phyloP scores from a whole-genome alignment of 768 basidiomycete species.

The Paxillus ammoniavirescens region DNA sequence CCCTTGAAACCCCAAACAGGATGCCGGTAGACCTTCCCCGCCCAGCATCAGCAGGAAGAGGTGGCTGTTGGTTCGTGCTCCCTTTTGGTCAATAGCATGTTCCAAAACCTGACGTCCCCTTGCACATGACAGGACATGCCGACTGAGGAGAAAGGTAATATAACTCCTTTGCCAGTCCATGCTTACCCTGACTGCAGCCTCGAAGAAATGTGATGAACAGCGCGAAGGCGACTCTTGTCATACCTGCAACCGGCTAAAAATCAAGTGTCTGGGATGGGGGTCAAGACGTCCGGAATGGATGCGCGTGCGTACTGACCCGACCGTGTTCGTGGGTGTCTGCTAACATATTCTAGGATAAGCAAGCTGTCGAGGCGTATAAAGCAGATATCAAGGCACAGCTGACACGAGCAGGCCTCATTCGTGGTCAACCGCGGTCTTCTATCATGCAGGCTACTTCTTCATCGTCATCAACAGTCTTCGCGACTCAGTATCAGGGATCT shows the following conservation, averaged over 20 bases:
- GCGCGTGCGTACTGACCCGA: constrained; percentile 50
- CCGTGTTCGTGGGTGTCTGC: constrained; percentile 8
- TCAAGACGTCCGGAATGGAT: constrained; percentile 86
- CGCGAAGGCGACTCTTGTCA: constrained; percentile 77
- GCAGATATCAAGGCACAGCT: constrained; percentile 81
- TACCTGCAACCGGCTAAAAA: constrained; percentile 77
- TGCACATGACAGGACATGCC: constrained; percentile 63
- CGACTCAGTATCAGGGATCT: constrained; percentile 26
- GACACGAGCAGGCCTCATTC: constrained; percentile 73
- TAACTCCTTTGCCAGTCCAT: neutral
- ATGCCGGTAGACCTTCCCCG: constrained; percentile 51
- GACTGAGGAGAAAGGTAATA: constrained; percentile 74
- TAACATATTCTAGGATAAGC: constrained; percentile 62
- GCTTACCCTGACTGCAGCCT: constrained; percentile 6
- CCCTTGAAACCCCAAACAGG: constrained; percentile 45
- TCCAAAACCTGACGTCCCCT: constrained; percentile 7
- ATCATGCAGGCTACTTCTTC: constrained; percentile 38
- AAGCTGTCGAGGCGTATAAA: constrained; percentile 78
- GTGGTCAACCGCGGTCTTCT: constrained; percentile 73
- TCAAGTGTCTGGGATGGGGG: constrained; percentile 85
- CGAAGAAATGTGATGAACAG: constrained; percentile 86
- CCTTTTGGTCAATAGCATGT: neutral
- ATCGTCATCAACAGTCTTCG: constrained; percentile 34
- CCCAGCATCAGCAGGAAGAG: constrained; percentile 56
- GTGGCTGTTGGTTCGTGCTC: constrained; percentile 73